Conservation (phyloP, 2,329 filamentous ascomycete genomes). For the Penicillium sp. region DNA sequence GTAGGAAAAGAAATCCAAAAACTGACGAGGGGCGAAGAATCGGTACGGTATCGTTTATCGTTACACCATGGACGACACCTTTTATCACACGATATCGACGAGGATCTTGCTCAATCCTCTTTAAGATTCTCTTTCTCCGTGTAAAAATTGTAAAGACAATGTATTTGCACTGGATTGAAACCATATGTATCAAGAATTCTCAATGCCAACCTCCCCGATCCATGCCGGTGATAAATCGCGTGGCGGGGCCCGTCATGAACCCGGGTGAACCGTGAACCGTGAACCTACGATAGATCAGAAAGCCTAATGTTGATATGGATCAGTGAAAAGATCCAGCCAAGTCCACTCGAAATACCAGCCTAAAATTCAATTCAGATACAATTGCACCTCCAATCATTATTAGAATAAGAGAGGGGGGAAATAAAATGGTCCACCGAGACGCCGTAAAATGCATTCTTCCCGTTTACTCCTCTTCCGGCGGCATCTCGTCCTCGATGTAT, state of each 20-base stretch:
- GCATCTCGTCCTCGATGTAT: slow-evolving; percentile 96
- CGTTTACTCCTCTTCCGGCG: slow-evolving; percentile 78
- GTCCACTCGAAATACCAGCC: background rate
- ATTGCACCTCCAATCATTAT: slow-evolving; percentile 5
- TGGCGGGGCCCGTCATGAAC: too few relatives aligned
- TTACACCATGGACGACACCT: slow-evolving; percentile 7
- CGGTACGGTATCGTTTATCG: slow-evolving; percentile 6
- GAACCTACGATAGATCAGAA: slow-evolving; percentile 27
- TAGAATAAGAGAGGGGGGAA: too few relatives aligned
- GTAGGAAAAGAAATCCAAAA: slow-evolving; percentile 12
- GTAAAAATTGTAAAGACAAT: too few relatives aligned
- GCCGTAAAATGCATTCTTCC: slow-evolving; percentile 12
- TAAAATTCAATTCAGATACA: slow-evolving; percentile 1
- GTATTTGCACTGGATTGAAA: too few relatives aligned
- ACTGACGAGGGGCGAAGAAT: slow-evolving; percentile 17
- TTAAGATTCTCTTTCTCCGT: too few relatives aligned
- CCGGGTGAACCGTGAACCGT: too few relatives aligned
- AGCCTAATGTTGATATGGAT: slow-evolving; percentile 11
- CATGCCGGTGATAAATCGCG: slow-evolving; percentile 18
- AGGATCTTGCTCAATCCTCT: too few relatives aligned
- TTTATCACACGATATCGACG: too few relatives aligned
- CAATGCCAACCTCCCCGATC: too few relatives aligned
- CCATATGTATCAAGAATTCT: background rate
- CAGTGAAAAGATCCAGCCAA: too few relatives aligned
- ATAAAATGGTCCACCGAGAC: slow-evolving; percentile 16